Evolutionary conservation across 2,329 filamentous ascomycete species (phyloP), one percentile per base, ranked within the genome.

Genomic region (Talaromyces sp.): DNA sequence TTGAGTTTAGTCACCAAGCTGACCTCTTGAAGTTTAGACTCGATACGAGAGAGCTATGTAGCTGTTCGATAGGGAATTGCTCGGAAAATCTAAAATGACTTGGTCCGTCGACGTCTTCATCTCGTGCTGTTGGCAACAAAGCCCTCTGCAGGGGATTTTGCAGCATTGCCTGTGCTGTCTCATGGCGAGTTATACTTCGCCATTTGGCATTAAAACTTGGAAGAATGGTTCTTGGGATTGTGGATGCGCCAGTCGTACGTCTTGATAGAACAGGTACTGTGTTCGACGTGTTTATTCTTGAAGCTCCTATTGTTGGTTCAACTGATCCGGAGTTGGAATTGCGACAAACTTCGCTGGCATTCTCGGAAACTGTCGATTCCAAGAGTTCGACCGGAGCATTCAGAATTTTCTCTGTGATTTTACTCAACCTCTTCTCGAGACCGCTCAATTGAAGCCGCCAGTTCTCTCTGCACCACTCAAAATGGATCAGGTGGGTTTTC

Each of bases 381-480:
- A 46, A 31, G 31, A 46, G 43, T 11, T 31, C 22, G 43, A 46
- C 25, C 5, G 43, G 43, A 4, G 43, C 43, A 31, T 46, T 55
- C 17, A 55, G 31, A 35, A 55, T 13, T 33, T 4, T 55, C 17
- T 40, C 45, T 15, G 45, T 9, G 11, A 55, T 55, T 17, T 8
- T 39, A 28, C 40, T 35, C 33, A 39, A 17, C 13, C 41, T 46
- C 21, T 46, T 40, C 31, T 55, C 53, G 7, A 55, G 41, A 17
- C 37, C 45, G 25, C 21, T 55, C 39, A 55, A 22, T 11, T 55
- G 40, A 11, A 31, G 31, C 40, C 53, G 40, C 53, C 53, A 55
- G 39, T 55, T 55, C 41, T 55, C 53, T 19, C 53, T 36, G 19
- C 53, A 55, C 53, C 53, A 55, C 33, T 55, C 53, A 25, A 55